These are phyloP conservation scores for Alternaria longipes DNA, from an alignment of 2,329 filamentous ascomycete genomes.

Conservation along the genomic window DNA sequence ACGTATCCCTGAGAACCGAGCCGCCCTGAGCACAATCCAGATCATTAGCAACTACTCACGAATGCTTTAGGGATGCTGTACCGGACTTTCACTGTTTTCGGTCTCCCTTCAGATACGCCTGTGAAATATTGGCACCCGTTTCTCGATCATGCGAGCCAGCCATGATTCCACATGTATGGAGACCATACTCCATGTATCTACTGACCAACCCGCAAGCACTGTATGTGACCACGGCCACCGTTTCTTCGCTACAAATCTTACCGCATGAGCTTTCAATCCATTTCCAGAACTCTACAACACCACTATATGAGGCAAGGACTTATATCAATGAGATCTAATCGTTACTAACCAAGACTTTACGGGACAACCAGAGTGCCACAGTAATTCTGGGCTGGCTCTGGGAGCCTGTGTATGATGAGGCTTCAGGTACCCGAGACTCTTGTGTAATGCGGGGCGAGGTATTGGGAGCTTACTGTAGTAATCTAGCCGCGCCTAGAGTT, in stretches of 20 bases:
- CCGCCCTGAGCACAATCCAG: neutral
- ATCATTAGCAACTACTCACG: neutral
- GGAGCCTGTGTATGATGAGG: conserved; percentile 20
- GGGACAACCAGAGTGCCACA: neutral
- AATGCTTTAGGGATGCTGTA: conserved; percentile 1
- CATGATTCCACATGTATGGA: neutral
- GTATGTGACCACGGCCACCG: neutral
- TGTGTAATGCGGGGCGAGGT: conserved; percentile 32
- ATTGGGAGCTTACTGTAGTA: conserved; percentile 30
- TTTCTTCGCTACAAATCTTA: neutral
- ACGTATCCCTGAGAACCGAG: neutral
- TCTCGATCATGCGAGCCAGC: conserved; percentile 12
- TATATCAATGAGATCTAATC: neutral
- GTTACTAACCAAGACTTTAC: neutral
- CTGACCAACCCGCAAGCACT: neutral
- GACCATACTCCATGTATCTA: neutral
- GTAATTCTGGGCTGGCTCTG: conserved; percentile 8
- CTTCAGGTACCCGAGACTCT: conserved; percentile 23
- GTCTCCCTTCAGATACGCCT: neutral
- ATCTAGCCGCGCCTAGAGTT: conserved; percentile 30
- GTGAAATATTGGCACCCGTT: neutral
- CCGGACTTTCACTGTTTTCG: neutral
- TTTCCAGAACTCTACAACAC: neutral
- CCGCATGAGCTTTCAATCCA: neutral
- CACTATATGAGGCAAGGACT: neutral